Conservation (phyloP, 139 green algal genomes). For the Chlorella sp. region DNA sequence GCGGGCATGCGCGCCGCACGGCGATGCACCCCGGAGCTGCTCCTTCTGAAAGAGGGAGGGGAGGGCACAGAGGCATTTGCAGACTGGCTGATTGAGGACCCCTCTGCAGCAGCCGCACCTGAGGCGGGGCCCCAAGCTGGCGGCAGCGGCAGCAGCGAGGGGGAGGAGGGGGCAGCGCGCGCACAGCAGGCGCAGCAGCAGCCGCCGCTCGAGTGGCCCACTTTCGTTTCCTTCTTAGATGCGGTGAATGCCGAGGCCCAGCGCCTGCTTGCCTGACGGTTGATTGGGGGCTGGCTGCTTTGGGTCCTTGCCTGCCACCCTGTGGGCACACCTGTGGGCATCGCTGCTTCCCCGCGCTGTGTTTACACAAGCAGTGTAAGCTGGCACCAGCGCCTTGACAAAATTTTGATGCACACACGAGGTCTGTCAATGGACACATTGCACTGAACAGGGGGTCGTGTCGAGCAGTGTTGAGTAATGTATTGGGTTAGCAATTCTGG, state of each 20-base stretch:
- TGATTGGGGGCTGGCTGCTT: no score
- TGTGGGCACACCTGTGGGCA: no score
- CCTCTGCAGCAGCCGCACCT: not conserved
- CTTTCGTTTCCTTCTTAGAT: not conserved
- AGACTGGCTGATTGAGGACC: conserved; percentile 80
- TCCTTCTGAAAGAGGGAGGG: conserved; percentile 68
- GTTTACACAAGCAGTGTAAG: no score
- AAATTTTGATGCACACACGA: no score
- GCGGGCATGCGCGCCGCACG: conserved; percentile 53
- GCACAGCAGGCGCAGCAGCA: not conserved
- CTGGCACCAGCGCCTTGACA: no score
- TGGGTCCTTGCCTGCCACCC: no score
- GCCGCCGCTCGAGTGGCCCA: not conserved
- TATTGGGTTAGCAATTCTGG: no score
- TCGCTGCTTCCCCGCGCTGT: no score
- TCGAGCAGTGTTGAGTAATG: no score
- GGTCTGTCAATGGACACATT: no score
- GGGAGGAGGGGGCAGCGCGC: not conserved
- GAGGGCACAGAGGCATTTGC: conserved; percentile 66
- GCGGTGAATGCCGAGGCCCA: not conserved
- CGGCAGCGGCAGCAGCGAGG: not conserved
- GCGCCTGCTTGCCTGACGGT: not conserved
- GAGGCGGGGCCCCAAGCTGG: not conserved
- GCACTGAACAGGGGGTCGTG: no score
- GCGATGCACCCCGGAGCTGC: conserved; percentile 70